phyloP scores from a whole-genome alignment of 176 grass and related monocot species.

The Carex parvula region DNA sequence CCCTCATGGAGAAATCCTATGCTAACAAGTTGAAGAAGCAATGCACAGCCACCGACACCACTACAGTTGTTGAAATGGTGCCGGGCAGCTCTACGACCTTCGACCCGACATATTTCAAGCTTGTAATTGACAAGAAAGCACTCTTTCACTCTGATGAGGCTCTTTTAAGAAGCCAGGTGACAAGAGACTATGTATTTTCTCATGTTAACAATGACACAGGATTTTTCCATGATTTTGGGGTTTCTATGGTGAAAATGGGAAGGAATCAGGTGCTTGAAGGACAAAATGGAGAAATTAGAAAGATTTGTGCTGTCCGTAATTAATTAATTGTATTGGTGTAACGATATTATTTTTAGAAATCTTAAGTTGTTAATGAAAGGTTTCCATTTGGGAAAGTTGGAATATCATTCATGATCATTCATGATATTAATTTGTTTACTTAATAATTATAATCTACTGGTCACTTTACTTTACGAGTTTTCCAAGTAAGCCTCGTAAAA shows the following conservation, averaged over 20 bases:
- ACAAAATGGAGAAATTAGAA: slow-evolving; percentile 41
- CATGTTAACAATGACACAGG: slow-evolving; percentile 19
- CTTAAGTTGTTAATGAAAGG: background rate
- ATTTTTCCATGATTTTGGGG: slow-evolving; percentile 63
- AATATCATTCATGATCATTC: too few species aligned
- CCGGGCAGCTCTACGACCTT: slow-evolving; percentile 60
- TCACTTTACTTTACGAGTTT: background rate
- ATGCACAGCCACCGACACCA: slow-evolving; percentile 41
- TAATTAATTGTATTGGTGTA: slow-evolving; percentile 38
- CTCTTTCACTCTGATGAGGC: slow-evolving; percentile 71
- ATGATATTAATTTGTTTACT: background rate
- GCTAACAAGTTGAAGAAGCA: slow-evolving; percentile 21
- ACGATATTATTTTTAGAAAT: background rate
- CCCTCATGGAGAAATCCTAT: slow-evolving; percentile 39
- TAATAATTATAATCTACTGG: background rate
- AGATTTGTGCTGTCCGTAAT: slow-evolving; percentile 32
- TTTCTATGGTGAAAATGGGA: slow-evolving; percentile 67
- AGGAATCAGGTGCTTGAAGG: slow-evolving; percentile 48
- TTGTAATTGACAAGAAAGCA: slow-evolving; percentile 34
- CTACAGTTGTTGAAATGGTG: slow-evolving; percentile 65
- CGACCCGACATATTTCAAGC: slow-evolving; percentile 50
- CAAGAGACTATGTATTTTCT: slow-evolving; percentile 30
- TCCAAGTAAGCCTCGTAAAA: slow-evolving; percentile 3
- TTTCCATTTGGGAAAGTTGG: background rate
- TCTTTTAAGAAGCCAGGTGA: slow-evolving; percentile 48